Conservation (phyloP, 2,329 filamentous ascomycete genomes). For the Fusarium foetens region DNA sequence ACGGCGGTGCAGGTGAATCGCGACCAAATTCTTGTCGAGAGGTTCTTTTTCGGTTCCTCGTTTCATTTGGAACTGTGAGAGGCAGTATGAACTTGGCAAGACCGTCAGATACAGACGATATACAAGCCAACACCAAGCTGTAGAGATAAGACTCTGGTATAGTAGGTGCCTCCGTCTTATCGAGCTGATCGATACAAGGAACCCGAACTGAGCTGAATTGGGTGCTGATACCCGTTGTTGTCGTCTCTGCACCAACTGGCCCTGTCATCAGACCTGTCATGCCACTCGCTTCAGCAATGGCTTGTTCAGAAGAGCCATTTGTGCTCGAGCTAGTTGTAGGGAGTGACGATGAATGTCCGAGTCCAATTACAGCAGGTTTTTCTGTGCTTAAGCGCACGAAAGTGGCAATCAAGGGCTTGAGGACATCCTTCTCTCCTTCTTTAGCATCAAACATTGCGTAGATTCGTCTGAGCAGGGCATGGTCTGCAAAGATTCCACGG, state of each 20-base stretch:
- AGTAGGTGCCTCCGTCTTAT: constrained; percentile 85
- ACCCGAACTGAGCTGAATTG: constrained; percentile 92
- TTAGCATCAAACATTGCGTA: constrained; percentile 82
- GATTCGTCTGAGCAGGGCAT: constrained; percentile 79
- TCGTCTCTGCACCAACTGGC: constrained; percentile 72
- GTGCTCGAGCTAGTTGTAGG: constrained; percentile 69
- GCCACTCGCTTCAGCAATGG: constrained; percentile 88
- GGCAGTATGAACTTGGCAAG: constrained; percentile 94
- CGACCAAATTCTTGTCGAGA: constrained; percentile 57
- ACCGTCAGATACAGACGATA: constrained; percentile 90
- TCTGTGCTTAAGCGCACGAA: constrained; percentile 95
- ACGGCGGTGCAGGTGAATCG: constrained; percentile 55
- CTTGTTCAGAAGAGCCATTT: constrained; percentile 76
- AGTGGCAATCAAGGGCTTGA: constrained; percentile 84
- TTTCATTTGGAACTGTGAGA: constrained; percentile 83
- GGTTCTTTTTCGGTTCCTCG: constrained; percentile 62
- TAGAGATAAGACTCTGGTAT: constrained; percentile 96
- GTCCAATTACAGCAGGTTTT: constrained; percentile 86
- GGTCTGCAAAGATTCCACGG: constrained; percentile 84
- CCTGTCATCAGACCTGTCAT: constrained; percentile 88
- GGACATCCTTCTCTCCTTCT: constrained; percentile 76
- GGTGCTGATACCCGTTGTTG: constrained; percentile 81
- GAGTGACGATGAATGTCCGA: constrained; percentile 88
- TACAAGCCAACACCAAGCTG: constrained; percentile 85
- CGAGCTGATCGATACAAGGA: constrained; percentile 91